A percentile compares a stretch with the other conserved stretches of the same genome.
Evolutionary conservation across 495 filamentous ascomycete species (phyloP).

Genomic region (Penicillium coprophilum): DNA sequence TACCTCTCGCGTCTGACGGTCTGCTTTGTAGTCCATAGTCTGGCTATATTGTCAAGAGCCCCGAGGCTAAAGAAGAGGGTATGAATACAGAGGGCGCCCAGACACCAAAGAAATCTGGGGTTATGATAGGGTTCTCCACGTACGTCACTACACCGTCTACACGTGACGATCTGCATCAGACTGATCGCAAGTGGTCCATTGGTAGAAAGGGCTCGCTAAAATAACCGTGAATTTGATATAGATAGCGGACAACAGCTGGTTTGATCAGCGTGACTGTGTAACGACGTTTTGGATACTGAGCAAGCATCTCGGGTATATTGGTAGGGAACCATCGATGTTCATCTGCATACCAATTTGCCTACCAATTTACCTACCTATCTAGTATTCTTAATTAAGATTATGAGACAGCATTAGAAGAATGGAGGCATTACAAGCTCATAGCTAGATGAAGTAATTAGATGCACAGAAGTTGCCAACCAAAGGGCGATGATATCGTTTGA

Average conservation of each 20-base stretch:
- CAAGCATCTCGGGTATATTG: too few species aligned
- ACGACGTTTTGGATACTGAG: too few species aligned
- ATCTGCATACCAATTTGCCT: too few species aligned
- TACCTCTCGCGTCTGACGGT: slow-evolving; percentile 31
- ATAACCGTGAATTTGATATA: too few species aligned
- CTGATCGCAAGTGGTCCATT: neutral
- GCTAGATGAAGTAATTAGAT: neutral
- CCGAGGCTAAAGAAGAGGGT: neutral
- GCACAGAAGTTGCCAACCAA: neutral
- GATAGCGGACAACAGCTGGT: too few species aligned
- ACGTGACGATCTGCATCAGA: neutral
- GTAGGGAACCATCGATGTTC: too few species aligned
- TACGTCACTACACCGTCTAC: neutral
- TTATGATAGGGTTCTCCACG: neutral
- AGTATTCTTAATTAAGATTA: neutral
- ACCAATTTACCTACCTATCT: too few species aligned
- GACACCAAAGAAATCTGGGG: neutral
- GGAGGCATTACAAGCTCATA: neutral
- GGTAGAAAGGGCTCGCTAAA: neutral
- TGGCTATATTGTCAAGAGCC: neutral
- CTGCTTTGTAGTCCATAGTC: slow-evolving; percentile 7
- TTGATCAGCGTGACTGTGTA: too few species aligned
- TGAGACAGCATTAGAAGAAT: neutral
- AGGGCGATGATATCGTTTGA: neutral
- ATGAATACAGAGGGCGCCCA: neutral